These are phyloP conservation scores for Epichloe coenophiala DNA, from an alignment of 2,329 filamentous ascomycete species.

Conservation along the genomic window DNA sequence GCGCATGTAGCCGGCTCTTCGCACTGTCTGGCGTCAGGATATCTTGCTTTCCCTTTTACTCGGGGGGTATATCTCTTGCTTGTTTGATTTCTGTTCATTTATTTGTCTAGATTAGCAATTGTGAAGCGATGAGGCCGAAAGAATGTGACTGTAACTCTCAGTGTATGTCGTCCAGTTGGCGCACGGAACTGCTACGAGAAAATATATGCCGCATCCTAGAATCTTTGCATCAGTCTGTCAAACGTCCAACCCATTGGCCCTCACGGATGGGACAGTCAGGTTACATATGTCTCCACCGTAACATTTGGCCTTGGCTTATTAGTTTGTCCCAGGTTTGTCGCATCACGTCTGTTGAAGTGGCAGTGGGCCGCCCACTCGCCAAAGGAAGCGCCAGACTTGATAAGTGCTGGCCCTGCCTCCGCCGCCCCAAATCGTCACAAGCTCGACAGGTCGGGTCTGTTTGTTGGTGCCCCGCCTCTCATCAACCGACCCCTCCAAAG, in stretches of 20 bases:
- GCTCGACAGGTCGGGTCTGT: not conserved
- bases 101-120: not conserved
- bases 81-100: not conserved
- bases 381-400: not conserved
- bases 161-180: not conserved
- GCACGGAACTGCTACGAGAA: not conserved
- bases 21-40: conserved; percentile 8
- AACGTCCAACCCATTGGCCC: no score
- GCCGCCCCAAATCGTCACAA: not conserved
- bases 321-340: not conserved
- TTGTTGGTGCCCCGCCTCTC: conserved; percentile 2
- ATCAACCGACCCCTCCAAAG: conserved; percentile 3
- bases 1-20: not conserved
- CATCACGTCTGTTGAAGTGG: not conserved
- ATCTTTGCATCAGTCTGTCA: not conserved
- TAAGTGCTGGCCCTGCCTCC: not conserved
- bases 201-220: not conserved
- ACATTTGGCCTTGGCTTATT: no score
- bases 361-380: no score
- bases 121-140: not conserved
- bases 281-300: no score
- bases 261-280: no score
- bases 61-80: not conserved
- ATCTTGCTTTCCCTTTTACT: not conserved
- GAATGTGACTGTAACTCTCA: not conserved